Base-by-base conservation (phyloP, 352 stramenopile species). In the Phytophthora nicotianae region DNA sequence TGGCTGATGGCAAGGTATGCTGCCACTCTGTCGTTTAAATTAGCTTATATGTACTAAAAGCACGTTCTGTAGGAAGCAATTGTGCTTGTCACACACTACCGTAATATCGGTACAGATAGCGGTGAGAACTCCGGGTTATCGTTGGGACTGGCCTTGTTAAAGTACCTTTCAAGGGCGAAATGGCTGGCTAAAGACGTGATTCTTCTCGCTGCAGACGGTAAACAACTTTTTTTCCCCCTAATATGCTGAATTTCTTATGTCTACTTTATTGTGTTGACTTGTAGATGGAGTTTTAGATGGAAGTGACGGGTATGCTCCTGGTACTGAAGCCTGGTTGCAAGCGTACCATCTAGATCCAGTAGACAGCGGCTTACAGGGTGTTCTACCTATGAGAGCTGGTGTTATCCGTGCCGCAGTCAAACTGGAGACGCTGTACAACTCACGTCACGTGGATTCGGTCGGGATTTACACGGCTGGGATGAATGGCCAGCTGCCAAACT, bases 101-200 rank as follows among this genome's bases (percentile, higher is more conserved):
- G 70, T n/a, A 92, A 89, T 29, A 65, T 79, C 2, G 81, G 80
- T 5, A 32, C 32, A 7, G 16, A 54, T 8, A 81, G 74, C 46
- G 72, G 73, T 16, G 61, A 75, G 23, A 76, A 83, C 52, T 90
- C 86, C 7, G 72, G 80, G 4, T 62, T 93, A 23, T 54, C 79
- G 4, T 46, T 93, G 21, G 81, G 81, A 1, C 47, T 95, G 9
- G 77, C 72, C 20, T 51, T 95, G 51, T 65, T 95, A 4, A 60
- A 83, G 29, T 83, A 86, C 54, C 75, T 95, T 41, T 60, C 70
- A 1, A 62, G 65, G 21, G 81, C 72, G 5, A 89, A 86, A 42
- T 95, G 86, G 86, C 74, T 95, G 45, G 84, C 86, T 11, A 95
- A 95, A 48, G 83, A 95, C 40, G 65, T 95, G n/a, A 81, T 93